phyloP scores from a whole-genome alignment of 192 early-diverging fungal species.

The Mortierella claussenii region DNA sequence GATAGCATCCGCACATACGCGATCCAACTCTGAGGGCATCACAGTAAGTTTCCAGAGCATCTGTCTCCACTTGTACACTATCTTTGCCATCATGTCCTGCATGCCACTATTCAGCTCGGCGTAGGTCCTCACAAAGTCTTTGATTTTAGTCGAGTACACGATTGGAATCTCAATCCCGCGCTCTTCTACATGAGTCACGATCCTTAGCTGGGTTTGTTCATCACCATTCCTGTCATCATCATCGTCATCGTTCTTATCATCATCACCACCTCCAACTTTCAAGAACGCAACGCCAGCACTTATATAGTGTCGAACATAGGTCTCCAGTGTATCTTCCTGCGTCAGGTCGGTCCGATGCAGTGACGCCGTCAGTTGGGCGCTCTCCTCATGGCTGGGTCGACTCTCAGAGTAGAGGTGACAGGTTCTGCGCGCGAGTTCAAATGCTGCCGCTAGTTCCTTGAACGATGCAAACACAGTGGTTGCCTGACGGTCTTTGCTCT shows the following conservation, averaged over 20 bases:
- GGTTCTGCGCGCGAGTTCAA: neutral
- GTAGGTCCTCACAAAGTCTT: slow-evolving; percentile 4
- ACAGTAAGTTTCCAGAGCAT: slow-evolving; percentile 11
- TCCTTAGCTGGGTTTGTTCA: neutral
- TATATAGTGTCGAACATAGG: neutral
- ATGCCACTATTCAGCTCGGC: neutral
- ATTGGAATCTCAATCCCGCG: neutral
- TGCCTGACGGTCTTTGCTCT: no score
- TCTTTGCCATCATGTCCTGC: slow-evolving; percentile 24
- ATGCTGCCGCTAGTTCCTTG: neutral
- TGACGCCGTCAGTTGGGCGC: neutral
- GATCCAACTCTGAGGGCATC: neutral
- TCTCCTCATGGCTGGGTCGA: neutral
- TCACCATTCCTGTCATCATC: neutral
- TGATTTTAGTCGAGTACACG: neutral
- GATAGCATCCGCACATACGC: neutral
- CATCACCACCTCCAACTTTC: no score
- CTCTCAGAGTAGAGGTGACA: neutral
- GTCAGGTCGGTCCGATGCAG: neutral
- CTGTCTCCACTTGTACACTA: slow-evolving; percentile 10
- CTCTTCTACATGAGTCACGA: neutral
- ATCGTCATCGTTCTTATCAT: neutral
- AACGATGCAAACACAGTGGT: neutral
- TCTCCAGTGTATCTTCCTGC: neutral
- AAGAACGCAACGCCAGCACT: neutral